Conservation (phyloP, 495 filamentous ascomycete genomes). For the Penicillium angulare region DNA sequence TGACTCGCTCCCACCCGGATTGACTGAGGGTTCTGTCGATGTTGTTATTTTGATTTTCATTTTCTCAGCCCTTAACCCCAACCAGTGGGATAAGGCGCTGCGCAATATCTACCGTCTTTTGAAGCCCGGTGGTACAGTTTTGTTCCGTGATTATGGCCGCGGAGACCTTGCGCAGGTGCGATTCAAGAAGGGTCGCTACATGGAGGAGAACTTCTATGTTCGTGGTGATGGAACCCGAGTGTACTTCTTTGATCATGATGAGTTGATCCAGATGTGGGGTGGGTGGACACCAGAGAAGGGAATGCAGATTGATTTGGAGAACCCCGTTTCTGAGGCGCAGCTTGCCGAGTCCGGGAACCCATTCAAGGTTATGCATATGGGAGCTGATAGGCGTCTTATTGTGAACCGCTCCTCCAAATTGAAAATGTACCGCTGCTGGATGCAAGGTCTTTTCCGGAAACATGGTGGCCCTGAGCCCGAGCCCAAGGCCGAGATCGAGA, state of each 20-base stretch:
- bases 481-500: conserved; percentile 4
- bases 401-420: conserved; percentile 87
- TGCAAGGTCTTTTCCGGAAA: conserved; percentile 88
- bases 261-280: conserved; percentile 79
- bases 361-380: conserved; percentile 75
- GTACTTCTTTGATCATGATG: conserved; percentile 90
- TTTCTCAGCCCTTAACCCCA: conserved; percentile 84
- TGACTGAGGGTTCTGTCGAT: conserved; percentile 77
- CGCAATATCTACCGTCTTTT: conserved; percentile 76
- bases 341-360: conserved; percentile 18
- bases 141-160: conserved; percentile 94
- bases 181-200: conserved; percentile 88
- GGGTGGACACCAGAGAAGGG: conserved; percentile 43
- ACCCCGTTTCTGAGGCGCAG: conserved; percentile 11
- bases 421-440: conserved; percentile 98
- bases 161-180: conserved; percentile 95
- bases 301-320: conserved; percentile 21
- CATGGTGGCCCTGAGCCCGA: conserved; percentile 27
- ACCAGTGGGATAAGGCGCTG: conserved; percentile 80
- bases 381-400: conserved; percentile 79
- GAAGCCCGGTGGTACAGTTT: conserved; percentile 83
- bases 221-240: conserved; percentile 93
- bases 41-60: conserved; percentile 94
- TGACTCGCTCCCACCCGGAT: conserved; percentile 63
- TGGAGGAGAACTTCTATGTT: conserved; percentile 96